Conservation (phyloP, 768 basidiomycete genomes). For the Asterophora parasitica region DNA sequence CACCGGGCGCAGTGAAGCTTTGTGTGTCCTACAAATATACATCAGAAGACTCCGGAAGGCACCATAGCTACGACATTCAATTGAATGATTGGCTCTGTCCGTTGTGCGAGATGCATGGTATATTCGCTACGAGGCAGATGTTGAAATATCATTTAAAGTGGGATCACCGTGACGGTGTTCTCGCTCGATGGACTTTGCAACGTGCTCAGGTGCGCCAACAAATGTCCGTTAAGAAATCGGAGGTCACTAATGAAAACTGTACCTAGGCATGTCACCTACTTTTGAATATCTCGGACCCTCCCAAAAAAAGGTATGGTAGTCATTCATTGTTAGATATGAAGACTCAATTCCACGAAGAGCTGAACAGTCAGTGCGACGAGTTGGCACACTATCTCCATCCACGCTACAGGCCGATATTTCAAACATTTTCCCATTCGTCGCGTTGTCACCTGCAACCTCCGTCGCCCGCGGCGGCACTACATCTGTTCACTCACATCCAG, state of each 20-base stretch:
- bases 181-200: conserved; percentile 31
- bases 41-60: conserved; percentile 19
- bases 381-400: not conserved
- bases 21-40: conserved; percentile 15
- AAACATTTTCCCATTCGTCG: conserved; percentile 13
- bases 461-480: not conserved
- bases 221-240: not conserved
- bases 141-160: conserved; percentile 43
- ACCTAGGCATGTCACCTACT: conserved; percentile 10
- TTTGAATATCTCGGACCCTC: not conserved
- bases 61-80: conserved; percentile 19
- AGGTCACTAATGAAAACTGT: not conserved
- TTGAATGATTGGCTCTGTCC: conserved; percentile 46
- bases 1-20: conserved; percentile 7
- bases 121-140: conserved; percentile 37
- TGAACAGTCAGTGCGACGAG: not conserved
- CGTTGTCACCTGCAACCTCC: conserved; percentile 1
- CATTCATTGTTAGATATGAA: not conserved
- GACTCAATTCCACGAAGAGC: not conserved
- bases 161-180: conserved; percentile 44
- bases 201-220: conserved; percentile 14
- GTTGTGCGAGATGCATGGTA: conserved; percentile 43
- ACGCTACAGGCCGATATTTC: not conserved
- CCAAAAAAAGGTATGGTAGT: conserved; percentile 1
- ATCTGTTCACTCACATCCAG: too few relatives aligned